These are phyloP conservation scores for Malassezia furfur DNA, from an alignment of 1,284 basidiomycete genomes.

Conservation along the genomic window DNA sequence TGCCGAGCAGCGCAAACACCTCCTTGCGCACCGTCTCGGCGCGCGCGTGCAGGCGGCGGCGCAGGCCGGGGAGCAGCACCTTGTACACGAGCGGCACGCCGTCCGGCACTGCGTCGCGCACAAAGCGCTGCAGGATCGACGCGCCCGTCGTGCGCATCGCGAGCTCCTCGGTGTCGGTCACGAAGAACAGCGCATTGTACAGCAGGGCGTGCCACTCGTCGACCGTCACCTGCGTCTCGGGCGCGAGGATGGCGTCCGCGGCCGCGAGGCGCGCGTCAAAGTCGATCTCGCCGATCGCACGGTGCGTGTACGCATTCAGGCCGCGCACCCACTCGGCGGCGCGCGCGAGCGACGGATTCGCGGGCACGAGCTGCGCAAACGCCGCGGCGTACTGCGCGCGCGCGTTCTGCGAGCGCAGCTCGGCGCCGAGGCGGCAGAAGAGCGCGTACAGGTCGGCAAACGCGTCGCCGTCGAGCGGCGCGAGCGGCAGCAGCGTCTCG, in stretches of 20 bases:
- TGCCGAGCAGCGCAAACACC: conserved; percentile 67
- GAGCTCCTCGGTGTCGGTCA: conserved; percentile 81
- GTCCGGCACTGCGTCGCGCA: conserved; percentile 43
- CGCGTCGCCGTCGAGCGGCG: conserved; percentile 56
- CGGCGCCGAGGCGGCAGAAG: conserved; percentile 34
- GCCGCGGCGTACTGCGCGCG: conserved; percentile 29
- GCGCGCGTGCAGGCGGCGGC: conserved; percentile 56
- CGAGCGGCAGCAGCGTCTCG: conserved; percentile 62
- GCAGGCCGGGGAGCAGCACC: conserved; percentile 13
- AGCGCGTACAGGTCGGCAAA: conserved; percentile 30
- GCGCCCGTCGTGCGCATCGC: conserved; percentile 76
- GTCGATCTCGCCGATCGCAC: conserved; percentile 80
- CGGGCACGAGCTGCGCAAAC: conserved; percentile 32
- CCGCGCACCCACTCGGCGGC: conserved; percentile 27
- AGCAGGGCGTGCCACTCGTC: conserved; percentile 73
- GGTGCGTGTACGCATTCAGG: conserved; percentile 76
- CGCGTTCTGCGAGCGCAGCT: conserved; percentile 27
- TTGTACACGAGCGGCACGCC: background rate
- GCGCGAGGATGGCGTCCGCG: conserved; percentile 67
- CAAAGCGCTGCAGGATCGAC: conserved; percentile 65
- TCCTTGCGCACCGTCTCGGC: conserved; percentile 82
- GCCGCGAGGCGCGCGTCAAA: conserved; percentile 76
- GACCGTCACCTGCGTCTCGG: conserved; percentile 50
- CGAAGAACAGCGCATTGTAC: conserved; percentile 72
- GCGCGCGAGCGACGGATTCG: conserved; percentile 23